phyloP scores from a whole-genome alignment of 1,284 basidiomycete species.

The Sanghuangporus sanghuang region DNA sequence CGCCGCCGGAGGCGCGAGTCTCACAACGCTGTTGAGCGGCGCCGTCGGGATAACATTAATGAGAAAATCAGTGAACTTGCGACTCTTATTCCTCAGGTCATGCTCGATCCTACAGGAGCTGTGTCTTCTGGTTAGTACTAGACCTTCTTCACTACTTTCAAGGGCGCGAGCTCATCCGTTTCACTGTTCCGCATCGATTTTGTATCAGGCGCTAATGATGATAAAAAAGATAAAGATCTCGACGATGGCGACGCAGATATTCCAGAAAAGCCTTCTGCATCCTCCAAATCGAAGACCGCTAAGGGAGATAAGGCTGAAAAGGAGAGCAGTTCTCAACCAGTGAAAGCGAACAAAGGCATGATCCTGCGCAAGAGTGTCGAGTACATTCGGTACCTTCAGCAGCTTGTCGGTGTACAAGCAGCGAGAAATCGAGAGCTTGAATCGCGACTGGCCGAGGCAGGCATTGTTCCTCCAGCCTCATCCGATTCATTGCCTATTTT shows the following conservation, averaged over 20 bases:
- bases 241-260: background rate
- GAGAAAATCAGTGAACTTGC: constrained; percentile 90
- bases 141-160: background rate
- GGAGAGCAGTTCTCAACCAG: constrained; percentile 23
- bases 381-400: constrained; percentile 84
- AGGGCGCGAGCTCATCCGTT: background rate
- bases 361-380: constrained; percentile 85
- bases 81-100: constrained; percentile 79
- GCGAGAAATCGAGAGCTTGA: constrained; percentile 74
- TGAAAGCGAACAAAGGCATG: constrained; percentile 90
- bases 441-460: constrained; percentile 42
- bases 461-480: background rate
- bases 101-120: constrained; percentile 57
- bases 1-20: constrained; percentile 73
- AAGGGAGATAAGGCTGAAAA: background rate
- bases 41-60: constrained; percentile 88
- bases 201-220: background rate
- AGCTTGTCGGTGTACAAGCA: constrained; percentile 74
- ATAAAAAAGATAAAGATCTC: background rate
- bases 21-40: constrained; percentile 87
- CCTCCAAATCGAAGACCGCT: background rate
- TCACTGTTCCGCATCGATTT: background rate
- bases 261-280: background rate
- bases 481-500: background rate
- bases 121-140: constrained; percentile 9